Base-by-base conservation (phyloP, 2,329 filamentous ascomycete genomes). In the Cucurbitaria berberidis region DNA sequence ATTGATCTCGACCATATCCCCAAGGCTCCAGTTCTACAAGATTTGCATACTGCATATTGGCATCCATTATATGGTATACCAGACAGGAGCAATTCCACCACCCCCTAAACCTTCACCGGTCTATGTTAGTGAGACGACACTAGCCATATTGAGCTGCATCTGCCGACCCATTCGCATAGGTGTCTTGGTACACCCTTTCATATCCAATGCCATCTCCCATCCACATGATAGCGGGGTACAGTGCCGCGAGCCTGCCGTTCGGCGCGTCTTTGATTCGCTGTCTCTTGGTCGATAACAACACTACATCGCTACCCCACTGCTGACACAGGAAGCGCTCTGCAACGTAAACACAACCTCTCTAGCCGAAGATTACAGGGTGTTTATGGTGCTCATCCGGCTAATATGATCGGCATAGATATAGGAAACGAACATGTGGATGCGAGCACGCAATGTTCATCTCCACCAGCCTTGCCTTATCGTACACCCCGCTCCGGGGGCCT, bases 281-380 rank as follows among this genome's bases (percentile, higher is more conserved):
- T 21, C 43, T 48, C 45, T 49, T 56, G 48, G 48, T 48, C 42
- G 48, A 57, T 52, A 48, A 50, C 27, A 15, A n/a, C 15, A 24
- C 24, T 21, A 18, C 29, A 38, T 40, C 34, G 40, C 36, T 55
- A 48, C 57, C 52, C 53, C 47, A 45, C 59, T 59, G 64, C 62
- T 65, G 60, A 67, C 62, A 64, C 44, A 53, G 35, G 24, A 47
- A 27, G 10, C 16, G n/a, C 19, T 41, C 51, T 56, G 54, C 55
- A 55, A 26, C 53, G 57, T 60, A 59, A 61, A 47, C 42, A 39
- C 35, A 26, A 38, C 22, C 13, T 26, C 38, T 26, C 34, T 40
- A 34, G 34, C 26, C n/a, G 18, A 5, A 27, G 34, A 43, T 51
- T 47, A 49, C 46, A 43, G 19, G 27, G 21, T 24, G 11, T 22